Percentiles rank a stretch among this genome's conserved stretches.
Conservation (phyloP, 768 basidiomycete genomes). For the Tulasnella sp. region DNA sequence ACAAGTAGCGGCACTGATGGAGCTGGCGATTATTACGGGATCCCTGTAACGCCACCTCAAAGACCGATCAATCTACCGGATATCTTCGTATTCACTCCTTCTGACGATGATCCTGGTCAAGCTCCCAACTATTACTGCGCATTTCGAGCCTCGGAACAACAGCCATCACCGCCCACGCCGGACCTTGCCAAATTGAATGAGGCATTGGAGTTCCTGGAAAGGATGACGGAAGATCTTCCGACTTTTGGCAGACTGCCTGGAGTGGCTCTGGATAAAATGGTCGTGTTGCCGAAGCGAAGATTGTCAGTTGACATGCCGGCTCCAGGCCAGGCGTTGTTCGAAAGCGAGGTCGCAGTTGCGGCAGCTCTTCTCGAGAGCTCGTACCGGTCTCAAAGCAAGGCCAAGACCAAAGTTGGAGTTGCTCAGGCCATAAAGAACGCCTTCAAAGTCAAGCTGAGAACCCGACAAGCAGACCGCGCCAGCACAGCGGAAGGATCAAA, state of each 20-base stretch:
- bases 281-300: background rate
- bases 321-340: background rate
- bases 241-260: background rate
- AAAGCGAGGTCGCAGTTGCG: background rate
- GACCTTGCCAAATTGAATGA: background rate
- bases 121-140: background rate
- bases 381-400: background rate
- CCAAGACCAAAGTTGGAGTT: background rate
- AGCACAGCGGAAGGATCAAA: background rate
- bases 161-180: background rate
- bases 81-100: constrained; percentile 8
- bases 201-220: constrained; percentile 4
- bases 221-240: constrained; percentile 5
- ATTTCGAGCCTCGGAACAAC: background rate
- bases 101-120: background rate
- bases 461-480: background rate
- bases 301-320: background rate
- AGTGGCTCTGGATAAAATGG: background rate
- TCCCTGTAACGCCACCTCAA: background rate
- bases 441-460: background rate
- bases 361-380: background rate
- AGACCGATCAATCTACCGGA: background rate
- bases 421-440: background rate
- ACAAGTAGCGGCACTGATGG: background rate
- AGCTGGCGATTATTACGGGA: background rate